These are phyloP conservation scores for Fusarium dimerum DNA, from an alignment of 2,329 filamentous ascomycete genomes.

Conservation along the genomic window DNA sequence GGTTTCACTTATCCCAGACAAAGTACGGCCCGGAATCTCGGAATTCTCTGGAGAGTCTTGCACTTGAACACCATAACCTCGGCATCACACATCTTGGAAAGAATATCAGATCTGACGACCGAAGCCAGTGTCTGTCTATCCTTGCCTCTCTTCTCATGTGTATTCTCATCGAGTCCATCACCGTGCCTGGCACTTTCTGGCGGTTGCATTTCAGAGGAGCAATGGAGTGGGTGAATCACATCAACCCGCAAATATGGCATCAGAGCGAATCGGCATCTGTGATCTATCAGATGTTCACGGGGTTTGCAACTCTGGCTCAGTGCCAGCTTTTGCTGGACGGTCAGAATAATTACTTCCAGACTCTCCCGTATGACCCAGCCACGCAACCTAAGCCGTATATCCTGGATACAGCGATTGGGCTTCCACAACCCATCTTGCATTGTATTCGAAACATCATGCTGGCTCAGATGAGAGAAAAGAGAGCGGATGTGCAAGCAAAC, in stretches of 20 bases:
- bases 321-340: constrained; percentile 21
- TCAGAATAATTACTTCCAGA: constrained; percentile 17
- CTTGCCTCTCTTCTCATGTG: constrained; percentile 25
- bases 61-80: constrained; percentile 27
- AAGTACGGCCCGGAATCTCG: constrained; percentile 8
- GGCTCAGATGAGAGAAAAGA: constrained; percentile 16
- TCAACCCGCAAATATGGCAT: constrained; percentile 26
- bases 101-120: constrained; percentile 27
- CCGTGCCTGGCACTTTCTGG: constrained; percentile 24
- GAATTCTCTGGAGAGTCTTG: constrained; percentile 21
- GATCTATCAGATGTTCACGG: constrained; percentile 28
- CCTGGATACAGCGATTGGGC: constrained; percentile 16
- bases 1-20: constrained; percentile 22
- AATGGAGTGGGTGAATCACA: constrained; percentile 29
- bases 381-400: constrained; percentile 25
- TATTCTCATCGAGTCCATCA: constrained; percentile 28
- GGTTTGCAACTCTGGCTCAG: constrained; percentile 25
- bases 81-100: constrained; percentile 26
- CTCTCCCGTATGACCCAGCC: constrained; percentile 19
- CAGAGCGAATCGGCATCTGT: constrained; percentile 20
- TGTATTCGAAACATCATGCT: constrained; percentile 23
- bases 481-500: neutral
- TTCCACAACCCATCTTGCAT: constrained; percentile 24
- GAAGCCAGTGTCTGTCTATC: constrained; percentile 18
- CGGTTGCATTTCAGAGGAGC: constrained; percentile 25